These are phyloP conservation scores for Ceriops zippeliana DNA, from an alignment of 345 rosid species.

Conservation along the genomic window DNA sequence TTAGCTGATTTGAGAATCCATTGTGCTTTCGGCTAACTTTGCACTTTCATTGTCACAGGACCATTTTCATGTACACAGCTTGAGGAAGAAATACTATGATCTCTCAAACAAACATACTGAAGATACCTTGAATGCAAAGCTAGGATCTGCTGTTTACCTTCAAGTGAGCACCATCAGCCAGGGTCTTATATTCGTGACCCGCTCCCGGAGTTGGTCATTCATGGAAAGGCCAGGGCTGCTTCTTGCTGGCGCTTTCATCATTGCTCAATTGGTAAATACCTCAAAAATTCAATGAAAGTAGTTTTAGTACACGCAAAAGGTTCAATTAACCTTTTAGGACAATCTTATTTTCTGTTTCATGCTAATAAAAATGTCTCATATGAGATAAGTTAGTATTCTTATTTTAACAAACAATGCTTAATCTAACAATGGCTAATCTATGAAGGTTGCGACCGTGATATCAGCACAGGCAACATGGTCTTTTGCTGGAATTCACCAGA, in stretches of 20 bases:
- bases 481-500: conserved; percentile 56
- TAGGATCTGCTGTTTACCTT: conserved; percentile 63
- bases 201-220: conserved; percentile 63
- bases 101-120: conserved; percentile 15
- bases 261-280: conserved; percentile 51
- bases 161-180: conserved; percentile 84
- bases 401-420: not conserved
- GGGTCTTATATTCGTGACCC: conserved; percentile 79
- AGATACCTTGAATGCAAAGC: conserved; percentile 28
- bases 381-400: not conserved
- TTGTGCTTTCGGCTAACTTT: not conserved
- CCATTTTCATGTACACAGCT: conserved; percentile 40
- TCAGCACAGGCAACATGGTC: conserved; percentile 56
- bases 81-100: conserved; percentile 18
- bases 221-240: conserved; percentile 59
- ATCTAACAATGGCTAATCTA: not conserved
- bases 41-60: conserved; percentile 26
- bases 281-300: not conserved
- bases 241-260: conserved; percentile 64
- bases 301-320: no score
- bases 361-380: no score
- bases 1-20: not conserved
- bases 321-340: no score
- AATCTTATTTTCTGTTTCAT: no score
- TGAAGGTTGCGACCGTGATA: conserved; percentile 62